Conservation (phyloP, 164 flowering plant species). For the Sedum album region DNA sequence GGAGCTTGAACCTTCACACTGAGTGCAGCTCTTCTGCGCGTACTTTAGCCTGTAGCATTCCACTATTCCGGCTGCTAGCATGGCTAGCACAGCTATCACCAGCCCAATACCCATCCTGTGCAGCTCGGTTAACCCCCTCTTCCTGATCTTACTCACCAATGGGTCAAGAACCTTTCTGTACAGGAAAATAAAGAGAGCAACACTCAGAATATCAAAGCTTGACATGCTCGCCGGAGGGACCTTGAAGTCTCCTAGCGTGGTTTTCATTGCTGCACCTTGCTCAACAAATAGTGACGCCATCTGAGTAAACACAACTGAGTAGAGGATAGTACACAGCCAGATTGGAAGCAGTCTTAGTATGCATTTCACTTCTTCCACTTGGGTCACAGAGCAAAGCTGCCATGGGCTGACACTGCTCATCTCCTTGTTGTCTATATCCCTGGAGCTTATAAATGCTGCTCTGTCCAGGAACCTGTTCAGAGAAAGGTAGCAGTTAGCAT, state of each 20-base stretch:
- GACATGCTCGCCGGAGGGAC: conserved; percentile 7
- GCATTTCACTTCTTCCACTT: conserved; percentile 1
- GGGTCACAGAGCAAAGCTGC: conserved; percentile 4
- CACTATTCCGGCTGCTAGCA: conserved; percentile 3
- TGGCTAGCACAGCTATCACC: conserved; percentile 1
- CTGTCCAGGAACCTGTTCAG: conserved; percentile 1
- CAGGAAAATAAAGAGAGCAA: not conserved
- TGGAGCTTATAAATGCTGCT: conserved; percentile 1
- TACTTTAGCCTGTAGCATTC: conserved; percentile 3
- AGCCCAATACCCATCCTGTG: conserved; percentile 5
- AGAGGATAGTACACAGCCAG: conserved; percentile 4
- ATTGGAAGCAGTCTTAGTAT: conserved; percentile 2
- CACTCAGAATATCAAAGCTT: conserved; percentile 2
- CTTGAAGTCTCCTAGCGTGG: not conserved
- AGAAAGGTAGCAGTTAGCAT: not conserved
- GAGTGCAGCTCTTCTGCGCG: not conserved
- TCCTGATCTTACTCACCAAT: not conserved
- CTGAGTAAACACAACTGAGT: conserved; percentile 3
- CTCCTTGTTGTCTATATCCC: conserved; percentile 1
- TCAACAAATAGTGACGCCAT: conserved; percentile 1
- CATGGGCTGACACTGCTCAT: not conserved
- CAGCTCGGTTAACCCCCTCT: not conserved
- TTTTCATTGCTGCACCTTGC: conserved; percentile 5
- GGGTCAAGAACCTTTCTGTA: not conserved
- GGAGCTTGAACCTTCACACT: not conserved